Evolutionary conservation across 305 asterid species (phyloP), one percentile per base, ranked within the genome.

Genomic region (Vinca major): DNA sequence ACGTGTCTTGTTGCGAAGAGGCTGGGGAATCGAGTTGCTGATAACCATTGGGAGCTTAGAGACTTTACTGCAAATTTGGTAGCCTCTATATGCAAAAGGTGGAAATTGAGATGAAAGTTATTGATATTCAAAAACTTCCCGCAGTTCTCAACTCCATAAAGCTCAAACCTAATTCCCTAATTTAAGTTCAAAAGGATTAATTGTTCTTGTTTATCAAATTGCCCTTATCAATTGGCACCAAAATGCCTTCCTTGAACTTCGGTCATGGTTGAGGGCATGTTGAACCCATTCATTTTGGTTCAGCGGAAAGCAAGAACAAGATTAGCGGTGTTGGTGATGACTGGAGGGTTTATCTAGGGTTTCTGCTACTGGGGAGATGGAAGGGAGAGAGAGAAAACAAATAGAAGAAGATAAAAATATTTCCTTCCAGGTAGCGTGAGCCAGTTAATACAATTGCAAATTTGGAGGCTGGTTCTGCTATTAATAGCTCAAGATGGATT

Each of bases 1-100:
- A 90, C 97, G 8, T 93, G 99, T 84, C 86, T 93, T 72, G 97
- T 93, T 76, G 95, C 96, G 4, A 93, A 83, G 82, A 84, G 95
- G 79, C 76, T 93, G 79, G 97, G 99, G 47, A 91, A 87, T 81
- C 86, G 81, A 74, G 70, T 86, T 66, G 85, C 97, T 7, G 95
- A 93, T 84, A 85, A 89, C 79, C 97, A 93, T 67, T 93, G 97
- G 99, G 90, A 86, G 69, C 95, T 93, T 58, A 84, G 99, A 77
- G 85, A 89, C 79, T 89, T 90, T 78, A 83, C 96, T 10, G 96
- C 96, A 61, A 87, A 78, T 71, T 79, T 93, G 78, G 87, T 87
- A 71, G 94, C 96, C 73, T 82, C 86, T 33, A 80, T 93, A 74
- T 89, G 97, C 87, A 93, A 85, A 86, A 84, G 97, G 97, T 89